phyloP scores from a whole-genome alignment of 345 rosid species.

The Hypericum androsaemum region DNA sequence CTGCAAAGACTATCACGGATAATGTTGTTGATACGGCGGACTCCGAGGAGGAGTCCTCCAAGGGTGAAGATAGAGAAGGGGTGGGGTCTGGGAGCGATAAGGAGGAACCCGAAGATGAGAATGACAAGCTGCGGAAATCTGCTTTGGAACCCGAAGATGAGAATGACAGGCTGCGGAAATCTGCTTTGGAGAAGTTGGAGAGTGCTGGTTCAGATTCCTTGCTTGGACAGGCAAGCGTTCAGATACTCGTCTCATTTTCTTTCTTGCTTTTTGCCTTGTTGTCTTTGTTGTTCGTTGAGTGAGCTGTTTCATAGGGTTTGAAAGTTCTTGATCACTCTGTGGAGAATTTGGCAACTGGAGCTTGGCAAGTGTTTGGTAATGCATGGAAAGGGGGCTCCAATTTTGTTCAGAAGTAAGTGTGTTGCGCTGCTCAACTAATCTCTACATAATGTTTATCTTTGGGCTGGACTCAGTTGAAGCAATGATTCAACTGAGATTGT shows the following conservation, averaged over 20 bases:
- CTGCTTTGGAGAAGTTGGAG: slow-evolving; percentile 66
- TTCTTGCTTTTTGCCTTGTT: not conserved
- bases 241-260: not conserved
- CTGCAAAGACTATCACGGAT: slow-evolving; percentile 76
- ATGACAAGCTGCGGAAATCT: slow-evolving; percentile 45
- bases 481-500: not conserved
- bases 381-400: slow-evolving; percentile 69
- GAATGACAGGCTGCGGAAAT: slow-evolving; percentile 42
- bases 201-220: slow-evolving; percentile 74
- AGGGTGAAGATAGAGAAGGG: slow-evolving; percentile 28
- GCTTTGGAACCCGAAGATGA: slow-evolving; percentile 68
- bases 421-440: not conserved
- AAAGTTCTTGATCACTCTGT: slow-evolving; percentile 84
- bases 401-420: slow-evolving; percentile 74
- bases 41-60: slow-evolving; percentile 36
- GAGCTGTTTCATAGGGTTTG: slow-evolving; percentile 42
- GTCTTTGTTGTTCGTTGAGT: not conserved
- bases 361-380: slow-evolving; percentile 87
- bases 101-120: slow-evolving; percentile 35
- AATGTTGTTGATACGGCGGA: slow-evolving; percentile 28
- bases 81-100: slow-evolving; percentile 10
- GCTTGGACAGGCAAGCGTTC: slow-evolving; percentile 74
- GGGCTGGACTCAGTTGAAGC: not conserved
- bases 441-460: not conserved
- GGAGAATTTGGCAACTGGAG: slow-evolving; percentile 90